Base-by-base conservation (phyloP, 257 asterid species). In the Hygrophila difformis region DNA sequence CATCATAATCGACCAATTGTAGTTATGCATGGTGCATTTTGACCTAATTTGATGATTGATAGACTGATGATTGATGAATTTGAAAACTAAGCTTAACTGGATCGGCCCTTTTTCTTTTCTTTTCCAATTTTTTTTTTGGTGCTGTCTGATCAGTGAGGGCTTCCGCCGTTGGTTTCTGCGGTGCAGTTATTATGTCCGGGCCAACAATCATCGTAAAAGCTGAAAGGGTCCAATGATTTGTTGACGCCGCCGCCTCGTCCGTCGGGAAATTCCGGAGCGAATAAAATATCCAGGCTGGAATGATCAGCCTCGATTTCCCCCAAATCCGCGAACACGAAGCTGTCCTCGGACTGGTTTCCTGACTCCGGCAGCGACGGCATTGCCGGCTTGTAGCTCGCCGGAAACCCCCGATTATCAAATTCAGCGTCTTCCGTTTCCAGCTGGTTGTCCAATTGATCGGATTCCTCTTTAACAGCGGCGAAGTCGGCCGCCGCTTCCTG, bases 201-300 rank as follows among this genome's bases (percentile, higher is more conserved):
- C 94, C 94, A 86, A n/a, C n/a, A n/a, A n/a, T n/a, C n/a, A 45
- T 82, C 82, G 18, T 72, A 77, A 62, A 84, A 73, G 39, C 59
- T 51, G 68, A 84, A 84, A 0, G 93, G 66, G 12, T 81, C 81
- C 69, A 81, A 53, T 14, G 37, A 47, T 62, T 73, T 68, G 59
- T 40, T 59, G 12, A 61, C 68, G 4, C 52, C 33, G 6, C 51
- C 73, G 1, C 55, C 73, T 1, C 60, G 9, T 4, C 24, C 76
- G 5, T 67, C 77, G 3, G 64, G 28, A 4, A 78, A 78, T 1
- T 73, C 82, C 44, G 65, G 72, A 22, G 75, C 45, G 38, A 82
- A 73, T 56, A 84, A 57, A 15, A 81, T 57, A 35, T 74, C 71
- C 24, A 84, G 56, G 13, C 95, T 71, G 44, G 31, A 24, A 8